Percentiles rank a stretch among this genome's conserved stretches.
Evolutionary conservation across 768 basidiomycete genomes (phyloP).

Genomic region (Nidularia pulvinata): DNA sequence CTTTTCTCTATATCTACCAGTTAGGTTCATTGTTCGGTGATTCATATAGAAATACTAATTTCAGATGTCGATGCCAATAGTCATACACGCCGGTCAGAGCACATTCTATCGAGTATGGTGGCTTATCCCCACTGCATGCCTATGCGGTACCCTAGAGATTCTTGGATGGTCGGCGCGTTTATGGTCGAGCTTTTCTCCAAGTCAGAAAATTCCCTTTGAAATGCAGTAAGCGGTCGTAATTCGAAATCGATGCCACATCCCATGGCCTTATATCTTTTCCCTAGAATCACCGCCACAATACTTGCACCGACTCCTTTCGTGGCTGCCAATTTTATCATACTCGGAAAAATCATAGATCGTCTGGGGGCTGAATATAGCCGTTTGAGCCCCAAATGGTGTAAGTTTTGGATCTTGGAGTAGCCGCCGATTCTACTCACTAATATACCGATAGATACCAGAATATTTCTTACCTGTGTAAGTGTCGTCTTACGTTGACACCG

Average conservation of each 20-base stretch:
- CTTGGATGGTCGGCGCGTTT: slow-evolving; percentile 16
- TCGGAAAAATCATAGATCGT: slow-evolving; percentile 42
- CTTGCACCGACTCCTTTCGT: slow-evolving; percentile 56
- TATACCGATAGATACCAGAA: slow-evolving; percentile 30
- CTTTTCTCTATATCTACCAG: slow-evolving; percentile 4
- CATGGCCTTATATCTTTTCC: neutral
- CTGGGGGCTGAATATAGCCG: slow-evolving; percentile 47
- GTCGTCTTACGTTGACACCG: neutral
- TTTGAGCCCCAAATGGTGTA: slow-evolving; percentile 39
- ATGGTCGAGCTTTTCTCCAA: slow-evolving; percentile 12
- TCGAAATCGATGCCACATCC: neutral
- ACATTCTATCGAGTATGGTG: slow-evolving; percentile 15
- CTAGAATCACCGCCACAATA: slow-evolving; percentile 51
- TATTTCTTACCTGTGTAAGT: slow-evolving; percentile 36
- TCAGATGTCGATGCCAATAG: slow-evolving; percentile 3
- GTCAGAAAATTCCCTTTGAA: slow-evolving; percentile 10
- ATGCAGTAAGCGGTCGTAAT: slow-evolving; percentile 12
- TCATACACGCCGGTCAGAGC: slow-evolving; percentile 13
- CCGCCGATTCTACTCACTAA: neutral
- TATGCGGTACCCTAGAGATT: slow-evolving; percentile 17
- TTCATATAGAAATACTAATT: neutral
- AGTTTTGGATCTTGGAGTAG: slow-evolving; percentile 9
- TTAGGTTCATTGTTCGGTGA: neutral
- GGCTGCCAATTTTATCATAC: slow-evolving; percentile 60
- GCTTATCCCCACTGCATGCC: slow-evolving; percentile 15